Evolutionary conservation across 2,329 filamentous ascomycete species (phyloP).

Genomic region (Trematosphaeria pertusa): DNA sequence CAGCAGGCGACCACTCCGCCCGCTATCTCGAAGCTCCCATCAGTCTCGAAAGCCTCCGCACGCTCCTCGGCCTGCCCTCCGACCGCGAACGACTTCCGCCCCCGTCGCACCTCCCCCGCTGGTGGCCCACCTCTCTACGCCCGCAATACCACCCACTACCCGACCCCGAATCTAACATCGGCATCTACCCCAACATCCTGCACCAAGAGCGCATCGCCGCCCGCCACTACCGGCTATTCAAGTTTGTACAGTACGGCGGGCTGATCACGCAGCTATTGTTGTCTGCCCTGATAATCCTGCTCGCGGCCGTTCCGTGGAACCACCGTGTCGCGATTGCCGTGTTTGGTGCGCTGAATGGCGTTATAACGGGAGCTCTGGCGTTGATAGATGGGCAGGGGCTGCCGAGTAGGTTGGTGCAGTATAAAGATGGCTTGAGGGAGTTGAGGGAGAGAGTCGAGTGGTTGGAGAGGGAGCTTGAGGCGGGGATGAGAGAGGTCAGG

Average conservation of each 20-base stretch:
- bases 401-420: slow-evolving; percentile 44
- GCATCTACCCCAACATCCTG: slow-evolving; percentile 23
- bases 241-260: slow-evolving; percentile 34
- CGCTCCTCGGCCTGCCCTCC: slow-evolving; percentile 19
- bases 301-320: slow-evolving; percentile 36
- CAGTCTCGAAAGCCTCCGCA: slow-evolving; percentile 22
- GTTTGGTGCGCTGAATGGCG: slow-evolving; percentile 35
- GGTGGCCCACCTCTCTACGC: slow-evolving; percentile 13
- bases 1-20: background rate
- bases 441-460: slow-evolving; percentile 45
- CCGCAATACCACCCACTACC: slow-evolving; percentile 5
- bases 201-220: slow-evolving; percentile 14
- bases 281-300: slow-evolving; percentile 44
- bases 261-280: slow-evolving; percentile 42
- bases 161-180: slow-evolving; percentile 19
- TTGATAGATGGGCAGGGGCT: slow-evolving; percentile 46
- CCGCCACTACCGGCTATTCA: slow-evolving; percentile 34
- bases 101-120: slow-evolving; percentile 13
- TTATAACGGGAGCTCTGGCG: slow-evolving; percentile 41
- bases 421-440: slow-evolving; percentile 36
- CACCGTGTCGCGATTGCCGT: slow-evolving; percentile 22
- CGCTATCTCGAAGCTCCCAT: slow-evolving; percentile 3
- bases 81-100: slow-evolving; percentile 8
- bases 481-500: slow-evolving; percentile 32
- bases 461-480: slow-evolving; percentile 44